These are phyloP conservation scores for Persicaria tinctoria DNA, from an alignment of 148 eudicot genomes.

Conservation along the genomic window DNA sequence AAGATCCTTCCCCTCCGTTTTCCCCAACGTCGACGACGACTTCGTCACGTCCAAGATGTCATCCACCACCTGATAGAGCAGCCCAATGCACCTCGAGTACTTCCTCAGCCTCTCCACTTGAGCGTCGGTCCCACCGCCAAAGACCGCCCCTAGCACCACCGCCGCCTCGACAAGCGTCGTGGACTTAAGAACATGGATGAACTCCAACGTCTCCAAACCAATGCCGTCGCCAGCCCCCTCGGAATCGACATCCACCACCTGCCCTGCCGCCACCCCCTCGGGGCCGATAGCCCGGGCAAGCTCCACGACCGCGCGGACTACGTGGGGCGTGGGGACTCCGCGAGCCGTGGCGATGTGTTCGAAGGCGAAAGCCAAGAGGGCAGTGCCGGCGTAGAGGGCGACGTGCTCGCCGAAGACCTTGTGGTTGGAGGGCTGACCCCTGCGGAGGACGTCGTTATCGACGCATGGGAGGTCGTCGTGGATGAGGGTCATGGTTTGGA, in stretches of 20 bases:
- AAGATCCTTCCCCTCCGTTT: too few species aligned
- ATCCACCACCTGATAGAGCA: slow-evolving; percentile 62
- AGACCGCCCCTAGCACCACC: slow-evolving; percentile 48
- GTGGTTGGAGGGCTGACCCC: slow-evolving; percentile 59
- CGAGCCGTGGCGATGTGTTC: slow-evolving; percentile 25
- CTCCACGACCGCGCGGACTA: slow-evolving; percentile 36
- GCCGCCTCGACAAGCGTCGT: slow-evolving; percentile 46
- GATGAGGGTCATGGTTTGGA: slow-evolving; percentile 58
- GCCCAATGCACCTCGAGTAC: slow-evolving; percentile 46
- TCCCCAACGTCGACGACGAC: too few species aligned
- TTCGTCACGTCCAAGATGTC: too few species aligned
- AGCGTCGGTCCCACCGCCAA: slow-evolving; percentile 44
- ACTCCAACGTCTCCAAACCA: slow-evolving; percentile 39
- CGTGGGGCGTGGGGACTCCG: slow-evolving; percentile 17
- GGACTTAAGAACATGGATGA: slow-evolving; percentile 48
- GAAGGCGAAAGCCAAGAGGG: slow-evolving; percentile 44
- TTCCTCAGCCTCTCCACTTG: slow-evolving; percentile 44
- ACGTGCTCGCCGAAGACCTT: slow-evolving; percentile 20
- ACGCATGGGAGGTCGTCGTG: slow-evolving; percentile 62
- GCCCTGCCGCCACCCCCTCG: slow-evolving; percentile 53
- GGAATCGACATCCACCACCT: slow-evolving; percentile 42
- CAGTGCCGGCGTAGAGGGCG: slow-evolving; percentile 40
- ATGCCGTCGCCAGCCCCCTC: slow-evolving; percentile 29
- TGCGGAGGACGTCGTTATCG: slow-evolving; percentile 54
- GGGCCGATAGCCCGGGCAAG: slow-evolving; percentile 44